Conservation (phyloP, 768 basidiomycete species). For the Boletus subcaerulescens region DNA sequence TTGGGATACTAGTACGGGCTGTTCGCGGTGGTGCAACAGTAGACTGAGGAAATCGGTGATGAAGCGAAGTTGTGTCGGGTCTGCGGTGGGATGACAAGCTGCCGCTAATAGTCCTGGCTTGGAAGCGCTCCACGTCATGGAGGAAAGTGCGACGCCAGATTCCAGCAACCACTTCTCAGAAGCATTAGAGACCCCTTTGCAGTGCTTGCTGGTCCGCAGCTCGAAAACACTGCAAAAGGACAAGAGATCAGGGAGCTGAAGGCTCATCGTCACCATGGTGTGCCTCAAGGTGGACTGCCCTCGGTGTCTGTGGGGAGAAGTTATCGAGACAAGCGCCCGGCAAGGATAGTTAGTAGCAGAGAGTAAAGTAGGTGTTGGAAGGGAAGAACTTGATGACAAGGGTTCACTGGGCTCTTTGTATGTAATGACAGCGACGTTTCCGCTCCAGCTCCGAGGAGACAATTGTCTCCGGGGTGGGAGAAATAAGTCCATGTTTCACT, state of each 20-base stretch:
- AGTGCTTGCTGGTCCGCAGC: constrained; percentile 28
- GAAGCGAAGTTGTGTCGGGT: constrained; percentile 52
- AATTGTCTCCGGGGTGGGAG: neutral
- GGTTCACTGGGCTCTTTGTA: constrained; percentile 5
- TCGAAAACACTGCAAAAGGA: constrained; percentile 26
- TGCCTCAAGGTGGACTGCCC: neutral
- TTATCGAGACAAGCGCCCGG: neutral
- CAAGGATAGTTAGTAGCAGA: neutral
- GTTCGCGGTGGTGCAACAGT: constrained; percentile 37
- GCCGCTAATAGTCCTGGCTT: constrained; percentile 54
- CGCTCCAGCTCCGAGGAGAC: constrained; percentile 21
- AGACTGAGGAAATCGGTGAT: constrained; percentile 49
- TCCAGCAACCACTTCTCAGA: constrained; percentile 30
- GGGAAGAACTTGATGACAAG: neutral
- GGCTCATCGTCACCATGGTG: constrained; percentile 23
- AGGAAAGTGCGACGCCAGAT: constrained; percentile 18
- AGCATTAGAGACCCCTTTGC: constrained; percentile 24
- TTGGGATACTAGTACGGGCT: constrained; percentile 6
- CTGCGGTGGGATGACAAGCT: constrained; percentile 57
- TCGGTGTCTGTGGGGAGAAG: neutral
- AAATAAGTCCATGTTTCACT: constrained; percentile 6
- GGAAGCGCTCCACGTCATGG: constrained; percentile 24
- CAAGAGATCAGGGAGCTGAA: constrained; percentile 31
- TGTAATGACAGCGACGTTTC: constrained; percentile 16
- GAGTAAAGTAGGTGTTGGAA: constrained; percentile 8